phyloP scores from a whole-genome alignment of 2,329 filamentous ascomycete genomes.

The Arthrobotrys conoides region DNA sequence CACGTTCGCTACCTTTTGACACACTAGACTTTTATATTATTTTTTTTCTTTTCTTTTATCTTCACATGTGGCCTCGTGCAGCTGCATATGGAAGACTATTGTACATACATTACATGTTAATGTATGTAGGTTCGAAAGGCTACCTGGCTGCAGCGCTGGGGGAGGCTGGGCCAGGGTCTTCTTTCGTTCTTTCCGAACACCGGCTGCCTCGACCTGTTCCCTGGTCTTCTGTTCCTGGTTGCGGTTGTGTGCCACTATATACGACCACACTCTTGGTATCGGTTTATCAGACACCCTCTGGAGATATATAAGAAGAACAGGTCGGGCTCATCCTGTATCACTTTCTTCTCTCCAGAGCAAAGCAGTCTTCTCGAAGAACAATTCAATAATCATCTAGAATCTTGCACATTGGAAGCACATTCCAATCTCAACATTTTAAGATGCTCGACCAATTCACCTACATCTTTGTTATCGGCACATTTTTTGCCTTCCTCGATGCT shows the following conservation, averaged over 20 bases:
- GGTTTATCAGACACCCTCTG: background rate
- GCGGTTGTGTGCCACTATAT: conserved; percentile 15
- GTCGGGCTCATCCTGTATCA: conserved; percentile 20
- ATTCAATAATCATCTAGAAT: conserved; percentile 8
- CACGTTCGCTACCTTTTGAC: background rate
- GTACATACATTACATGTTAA: too few species aligned
- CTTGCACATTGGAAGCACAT: conserved; percentile 24
- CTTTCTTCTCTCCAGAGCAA: conserved; percentile 24
- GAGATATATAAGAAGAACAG: conserved; percentile 41
- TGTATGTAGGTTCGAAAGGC: too few species aligned
- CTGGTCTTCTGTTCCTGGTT: conserved; percentile 22
- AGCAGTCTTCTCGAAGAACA: conserved; percentile 33
- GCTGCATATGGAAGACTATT: background rate
- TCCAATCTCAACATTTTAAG: conserved; percentile 65
- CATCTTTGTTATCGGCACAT: conserved; percentile 81
- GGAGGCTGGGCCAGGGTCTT: conserved; percentile 25
- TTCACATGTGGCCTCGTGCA: conserved; percentile 13
- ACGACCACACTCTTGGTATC: conserved; percentile 35
- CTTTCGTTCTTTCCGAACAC: conserved; percentile 27
- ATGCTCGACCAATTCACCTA: conserved; percentile 78
- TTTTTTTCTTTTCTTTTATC: background rate
- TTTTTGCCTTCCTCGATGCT: conserved; percentile 82
- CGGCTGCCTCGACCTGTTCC: conserved; percentile 35
- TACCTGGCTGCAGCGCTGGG: conserved; percentile 8
- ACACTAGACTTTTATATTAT: background rate